A percentile compares a stretch with the other conserved stretches of the same genome.
Conservation (phyloP, 1,284 basidiomycete species). For the Ceratobasidium sp. region DNA sequence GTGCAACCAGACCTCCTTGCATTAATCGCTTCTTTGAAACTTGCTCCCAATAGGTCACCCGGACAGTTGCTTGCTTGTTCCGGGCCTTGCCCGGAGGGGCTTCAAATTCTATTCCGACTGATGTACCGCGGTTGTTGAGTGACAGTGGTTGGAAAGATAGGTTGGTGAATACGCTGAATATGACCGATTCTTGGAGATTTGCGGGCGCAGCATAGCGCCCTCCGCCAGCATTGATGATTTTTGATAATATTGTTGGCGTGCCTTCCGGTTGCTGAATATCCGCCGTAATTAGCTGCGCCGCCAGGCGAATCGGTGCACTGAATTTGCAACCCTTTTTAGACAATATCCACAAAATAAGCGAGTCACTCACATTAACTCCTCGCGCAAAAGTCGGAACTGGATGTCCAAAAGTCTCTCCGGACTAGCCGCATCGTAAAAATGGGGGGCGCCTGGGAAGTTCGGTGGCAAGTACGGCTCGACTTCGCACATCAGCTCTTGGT, state of each 20-base stretch:
- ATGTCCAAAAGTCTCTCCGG: conserved; percentile 69
- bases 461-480: conserved; percentile 62
- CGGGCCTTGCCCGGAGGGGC: conserved; percentile 57
- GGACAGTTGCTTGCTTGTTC: neutral
- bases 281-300: conserved; percentile 55
- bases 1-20: conserved; percentile 62
- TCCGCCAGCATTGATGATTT: conserved; percentile 40
- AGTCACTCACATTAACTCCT: conserved; percentile 64
- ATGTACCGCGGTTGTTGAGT: conserved; percentile 56
- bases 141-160: conserved; percentile 53
- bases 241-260: conserved; percentile 31
- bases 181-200: conserved; percentile 54
- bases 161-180: conserved; percentile 65
- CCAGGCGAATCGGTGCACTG: conserved; percentile 60
- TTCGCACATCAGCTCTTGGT: conserved; percentile 60
- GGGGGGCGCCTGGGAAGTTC: conserved; percentile 63
- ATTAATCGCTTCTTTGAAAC: conserved; percentile 60
- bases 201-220: conserved; percentile 45
- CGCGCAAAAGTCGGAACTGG: conserved; percentile 71
- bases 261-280: conserved; percentile 51
- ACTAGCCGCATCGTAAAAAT: conserved; percentile 59
- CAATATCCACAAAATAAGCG: neutral
- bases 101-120: conserved; percentile 54
- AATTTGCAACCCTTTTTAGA: neutral
- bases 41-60: conserved; percentile 60